A percentile compares a stretch with the other conserved stretches of the same genome.
phyloP scores from a whole-genome alignment of 345 rosid genomes.

The Odontarrhena argentea region DNA sequence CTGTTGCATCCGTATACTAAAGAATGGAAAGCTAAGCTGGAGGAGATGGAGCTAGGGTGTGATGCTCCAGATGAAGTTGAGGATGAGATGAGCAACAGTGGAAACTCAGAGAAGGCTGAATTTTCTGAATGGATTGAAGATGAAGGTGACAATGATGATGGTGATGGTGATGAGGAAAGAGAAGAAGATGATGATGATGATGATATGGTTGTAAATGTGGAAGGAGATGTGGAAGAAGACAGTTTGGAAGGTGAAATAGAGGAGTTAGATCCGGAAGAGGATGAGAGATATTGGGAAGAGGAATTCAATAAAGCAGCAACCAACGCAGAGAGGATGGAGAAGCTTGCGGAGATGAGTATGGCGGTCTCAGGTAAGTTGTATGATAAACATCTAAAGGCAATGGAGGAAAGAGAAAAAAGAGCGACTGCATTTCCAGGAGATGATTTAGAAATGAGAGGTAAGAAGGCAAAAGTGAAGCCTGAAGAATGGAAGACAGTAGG shows the following conservation, averaged over 20 bases:
- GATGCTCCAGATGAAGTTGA: constrained; percentile 91
- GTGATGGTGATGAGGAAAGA: constrained; percentile 34
- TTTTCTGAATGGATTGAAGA: constrained; percentile 69
- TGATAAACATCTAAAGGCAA: constrained; percentile 54
- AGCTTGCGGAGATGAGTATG: constrained; percentile 62
- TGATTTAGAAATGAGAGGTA: constrained; percentile 68
- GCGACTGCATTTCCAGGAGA: constrained; percentile 46
- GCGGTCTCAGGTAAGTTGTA: constrained; percentile 51
- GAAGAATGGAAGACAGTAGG: constrained; percentile 81
- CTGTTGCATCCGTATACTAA: constrained; percentile 86
- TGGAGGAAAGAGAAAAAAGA: constrained; percentile 42
- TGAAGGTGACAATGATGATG: constrained; percentile 50
- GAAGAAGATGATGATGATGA: constrained; percentile 48
- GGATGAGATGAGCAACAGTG: constrained; percentile 30
- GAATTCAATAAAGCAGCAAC: constrained; percentile 63
- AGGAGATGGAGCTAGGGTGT: constrained; percentile 94
- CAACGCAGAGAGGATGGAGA: constrained; percentile 78
- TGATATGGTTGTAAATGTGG: constrained; percentile 47
- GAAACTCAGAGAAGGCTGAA: constrained; percentile 44
- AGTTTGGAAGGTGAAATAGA: constrained; percentile 41
- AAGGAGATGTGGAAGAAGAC: constrained; percentile 46
- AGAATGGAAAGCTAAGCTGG: constrained; percentile 94
- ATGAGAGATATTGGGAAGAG: constrained; percentile 65
- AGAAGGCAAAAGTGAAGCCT: constrained; percentile 70
- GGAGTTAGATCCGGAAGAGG: constrained; percentile 55